phyloP scores from a whole-genome alignment of 257 asterid species.

The Solanum chaucha region DNA sequence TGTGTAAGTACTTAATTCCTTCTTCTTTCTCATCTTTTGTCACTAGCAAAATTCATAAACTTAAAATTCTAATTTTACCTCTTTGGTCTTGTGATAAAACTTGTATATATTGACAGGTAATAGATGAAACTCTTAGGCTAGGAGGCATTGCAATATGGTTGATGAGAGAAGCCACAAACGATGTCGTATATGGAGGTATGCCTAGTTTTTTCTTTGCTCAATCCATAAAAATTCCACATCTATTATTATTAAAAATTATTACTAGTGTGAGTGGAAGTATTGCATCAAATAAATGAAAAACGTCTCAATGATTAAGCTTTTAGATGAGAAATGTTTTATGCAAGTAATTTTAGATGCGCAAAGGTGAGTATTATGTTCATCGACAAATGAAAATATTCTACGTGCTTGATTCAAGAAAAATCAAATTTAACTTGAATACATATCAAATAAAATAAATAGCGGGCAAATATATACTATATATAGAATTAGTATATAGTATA shows the following conservation, averaged over 20 bases:
- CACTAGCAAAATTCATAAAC: neutral
- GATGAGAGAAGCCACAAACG: slow-evolving; percentile 83
- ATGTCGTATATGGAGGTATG: slow-evolving; percentile 58
- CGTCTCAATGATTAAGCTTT: neutral
- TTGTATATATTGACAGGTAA: slow-evolving; percentile 37
- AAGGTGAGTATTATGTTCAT: neutral
- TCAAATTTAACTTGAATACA: neutral
- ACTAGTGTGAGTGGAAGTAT: neutral
- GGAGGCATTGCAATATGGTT: slow-evolving; percentile 94
- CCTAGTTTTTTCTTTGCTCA: neutral
- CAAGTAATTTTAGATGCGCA: neutral
- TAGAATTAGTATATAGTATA: neutral
- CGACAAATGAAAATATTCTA: neutral
- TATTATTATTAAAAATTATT: neutral
- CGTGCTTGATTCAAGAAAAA: neutral
- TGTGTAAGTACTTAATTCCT: slow-evolving; percentile 39
- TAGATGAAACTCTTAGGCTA: slow-evolving; percentile 77
- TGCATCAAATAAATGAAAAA: neutral
- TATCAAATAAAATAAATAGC: neutral
- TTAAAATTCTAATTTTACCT: neutral
- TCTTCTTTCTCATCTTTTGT: neutral
- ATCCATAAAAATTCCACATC: neutral
- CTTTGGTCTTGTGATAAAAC: neutral
- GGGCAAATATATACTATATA: neutral
- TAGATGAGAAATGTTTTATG: neutral